Base-by-base conservation (phyloP, 768 basidiomycete genomes). In the Leccinum subgranulosum region DNA sequence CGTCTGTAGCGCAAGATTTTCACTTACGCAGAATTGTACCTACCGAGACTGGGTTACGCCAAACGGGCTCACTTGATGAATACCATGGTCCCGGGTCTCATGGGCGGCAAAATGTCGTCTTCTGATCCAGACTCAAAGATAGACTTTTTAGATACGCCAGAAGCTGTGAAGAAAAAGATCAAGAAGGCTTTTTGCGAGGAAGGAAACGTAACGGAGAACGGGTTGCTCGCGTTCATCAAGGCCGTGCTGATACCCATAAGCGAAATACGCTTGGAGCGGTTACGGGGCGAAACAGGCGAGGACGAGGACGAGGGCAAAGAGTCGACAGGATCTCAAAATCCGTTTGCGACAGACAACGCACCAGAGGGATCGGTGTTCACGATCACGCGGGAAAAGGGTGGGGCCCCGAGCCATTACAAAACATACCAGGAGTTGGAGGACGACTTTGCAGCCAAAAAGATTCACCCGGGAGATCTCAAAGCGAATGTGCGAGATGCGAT, bases 51-150 rank as follows among this genome's bases (percentile, higher is more conserved):
- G 31, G 97, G 96, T 34, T 98, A 98, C 77, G 75, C 78, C 53
- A 98, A 97, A 74, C 92, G 96, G 33, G 91, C 95, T 0, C 97
- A 99, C 72, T 80, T 99, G 47, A 99, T 99, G 97, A 99, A 98
- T 75, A 78, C 84, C 33, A 98, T 98, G 95, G 93, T 98, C 0
- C 94, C 95, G 29, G 94, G 95, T 46, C 81, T 97, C 33, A 86
- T 87, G 45, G 95, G 95, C 31, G 92, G 93, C 17, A 99, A 99
- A 71, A 98, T 99, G 97, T 97, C 94, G 15, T 88, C 94, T 1
- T 98, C 96, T 1, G 96, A 98, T 65, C 94, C 94, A 29, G 92
- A 97, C 71, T 94, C 91, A 61, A 99, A 99, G 75, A 96, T 98
- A 71, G 97, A 99, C 76, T 92, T 98, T 74, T 85, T 99, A 60